Conservation (phyloP, 495 filamentous ascomycete species). For the Tuber aestivum region DNA sequence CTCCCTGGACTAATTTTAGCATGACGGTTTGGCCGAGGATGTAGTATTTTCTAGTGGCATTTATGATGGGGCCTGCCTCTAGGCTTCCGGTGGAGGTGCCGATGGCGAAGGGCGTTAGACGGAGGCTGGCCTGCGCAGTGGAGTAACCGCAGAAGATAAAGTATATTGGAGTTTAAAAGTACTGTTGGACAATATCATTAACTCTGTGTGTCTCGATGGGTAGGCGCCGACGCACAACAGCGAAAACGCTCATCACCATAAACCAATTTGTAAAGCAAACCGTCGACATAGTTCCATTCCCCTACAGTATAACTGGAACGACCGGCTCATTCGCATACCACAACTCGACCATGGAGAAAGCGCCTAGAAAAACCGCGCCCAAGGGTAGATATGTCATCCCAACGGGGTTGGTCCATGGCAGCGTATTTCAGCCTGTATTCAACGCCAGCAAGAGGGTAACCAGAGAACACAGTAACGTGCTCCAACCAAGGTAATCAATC, state of each 20-base stretch:
- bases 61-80: slow-evolving; percentile 67
- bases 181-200: slow-evolving; percentile 26
- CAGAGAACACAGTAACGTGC: slow-evolving; percentile 62
- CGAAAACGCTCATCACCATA: slow-evolving; percentile 47
- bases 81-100: slow-evolving; percentile 68
- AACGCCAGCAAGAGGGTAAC: slow-evolving; percentile 71
- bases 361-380: slow-evolving; percentile 46
- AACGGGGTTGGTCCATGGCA: slow-evolving; percentile 81
- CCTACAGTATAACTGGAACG: slow-evolving; percentile 72
- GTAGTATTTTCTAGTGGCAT: slow-evolving; percentile 65
- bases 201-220: neutral
- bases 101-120: slow-evolving; percentile 59
- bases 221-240: slow-evolving; percentile 15
- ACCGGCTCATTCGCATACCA: slow-evolving; percentile 66
- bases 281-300: slow-evolving; percentile 63
- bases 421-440: slow-evolving; percentile 75
- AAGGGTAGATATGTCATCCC: slow-evolving; percentile 63
- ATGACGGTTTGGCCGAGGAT: slow-evolving; percentile 53
- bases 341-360: slow-evolving; percentile 62
- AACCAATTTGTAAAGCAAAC: slow-evolving; percentile 77
- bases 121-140: slow-evolving; percentile 62
- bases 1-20: slow-evolving; percentile 50
- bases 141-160: slow-evolving; percentile 71
- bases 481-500: slow-evolving; percentile 77
- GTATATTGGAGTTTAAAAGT: slow-evolving; percentile 78